Evolutionary conservation across 2,329 filamentous ascomycete species (phyloP).

Genomic region (Fusarium sp.): DNA sequence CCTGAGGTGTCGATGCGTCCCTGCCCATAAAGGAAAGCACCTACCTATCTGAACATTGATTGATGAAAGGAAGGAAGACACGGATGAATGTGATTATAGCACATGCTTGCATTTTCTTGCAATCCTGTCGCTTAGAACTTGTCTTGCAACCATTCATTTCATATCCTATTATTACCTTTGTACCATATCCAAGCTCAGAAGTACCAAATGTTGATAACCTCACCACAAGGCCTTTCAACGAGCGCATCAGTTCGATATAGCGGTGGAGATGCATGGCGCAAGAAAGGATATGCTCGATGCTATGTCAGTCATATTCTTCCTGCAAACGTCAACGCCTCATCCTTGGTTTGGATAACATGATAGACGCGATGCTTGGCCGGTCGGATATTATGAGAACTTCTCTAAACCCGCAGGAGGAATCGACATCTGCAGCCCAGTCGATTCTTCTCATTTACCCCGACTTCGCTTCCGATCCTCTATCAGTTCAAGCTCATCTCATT

Average conservation of each 20-base stretch:
- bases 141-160: background rate
- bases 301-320: conserved; percentile 23
- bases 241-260: conserved; percentile 22
- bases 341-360: background rate
- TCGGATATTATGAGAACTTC: background rate
- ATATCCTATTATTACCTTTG: background rate
- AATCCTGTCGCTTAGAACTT: background rate
- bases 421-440: background rate
- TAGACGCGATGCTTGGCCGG: conserved; percentile 19
- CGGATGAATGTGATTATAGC: conserved; percentile 20
- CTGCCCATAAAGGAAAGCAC: background rate
- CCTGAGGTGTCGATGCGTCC: conserved; percentile 27
- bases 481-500: background rate
- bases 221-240: conserved; percentile 23
- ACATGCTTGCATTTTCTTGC: background rate
- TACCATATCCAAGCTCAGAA: background rate
- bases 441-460: background rate
- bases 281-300: background rate
- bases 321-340: conserved; percentile 19
- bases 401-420: conserved; percentile 4
- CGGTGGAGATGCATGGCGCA: conserved; percentile 11
- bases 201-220: background rate
- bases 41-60: background rate
- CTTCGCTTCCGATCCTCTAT: conserved; percentile 10
- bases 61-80: background rate